A percentile compares a stretch with the other conserved stretches of the same genome.
Evolutionary conservation across 495 filamentous ascomycete genomes (phyloP).

Genomic region (Elasticomyces elasticus): DNA sequence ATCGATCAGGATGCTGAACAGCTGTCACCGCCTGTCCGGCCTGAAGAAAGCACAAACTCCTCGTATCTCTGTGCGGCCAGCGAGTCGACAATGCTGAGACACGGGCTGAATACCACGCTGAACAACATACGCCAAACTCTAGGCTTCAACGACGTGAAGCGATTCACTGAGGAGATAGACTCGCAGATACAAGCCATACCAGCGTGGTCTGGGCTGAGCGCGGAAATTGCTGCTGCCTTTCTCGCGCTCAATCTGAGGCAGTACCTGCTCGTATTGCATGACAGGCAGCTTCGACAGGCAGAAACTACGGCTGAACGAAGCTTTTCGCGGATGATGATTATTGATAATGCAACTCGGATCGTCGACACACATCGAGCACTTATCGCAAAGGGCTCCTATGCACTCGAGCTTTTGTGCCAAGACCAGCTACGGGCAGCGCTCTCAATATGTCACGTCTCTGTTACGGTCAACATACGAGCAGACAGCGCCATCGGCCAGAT

Average conservation of each 20-base stretch:
- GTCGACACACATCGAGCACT: conserved; percentile 9
- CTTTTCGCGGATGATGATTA: conserved; percentile 16
- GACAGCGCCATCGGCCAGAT: conserved; percentile 8
- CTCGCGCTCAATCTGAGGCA: conserved; percentile 19
- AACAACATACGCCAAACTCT: conserved; percentile 20
- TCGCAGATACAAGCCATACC: conserved; percentile 15
- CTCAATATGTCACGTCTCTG: conserved; percentile 17
- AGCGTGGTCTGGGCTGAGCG: conserved; percentile 6
- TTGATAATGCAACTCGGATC: conserved; percentile 14
- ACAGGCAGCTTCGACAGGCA: conserved; percentile 15
- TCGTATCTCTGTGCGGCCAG: conserved; percentile 11
- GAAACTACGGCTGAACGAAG: conserved; percentile 9
- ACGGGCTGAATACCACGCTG: conserved; percentile 13
- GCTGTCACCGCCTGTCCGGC: neutral
- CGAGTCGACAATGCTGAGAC: conserved; percentile 14
- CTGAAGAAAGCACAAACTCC: conserved; percentile 8
- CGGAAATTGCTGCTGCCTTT: conserved; percentile 2
- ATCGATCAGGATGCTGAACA: conserved; percentile 7
- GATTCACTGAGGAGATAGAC: conserved; percentile 18
- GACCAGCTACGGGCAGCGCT: conserved; percentile 18
- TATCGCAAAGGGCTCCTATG: conserved; percentile 3
- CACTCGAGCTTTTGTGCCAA: conserved; percentile 12
- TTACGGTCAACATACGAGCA: neutral
- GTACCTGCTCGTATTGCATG: conserved; percentile 20
- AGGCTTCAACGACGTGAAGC: conserved; percentile 21